These are phyloP conservation scores for Pleurotus pulmonarius DNA, from an alignment of 768 basidiomycete genomes.

Conservation along the genomic window DNA sequence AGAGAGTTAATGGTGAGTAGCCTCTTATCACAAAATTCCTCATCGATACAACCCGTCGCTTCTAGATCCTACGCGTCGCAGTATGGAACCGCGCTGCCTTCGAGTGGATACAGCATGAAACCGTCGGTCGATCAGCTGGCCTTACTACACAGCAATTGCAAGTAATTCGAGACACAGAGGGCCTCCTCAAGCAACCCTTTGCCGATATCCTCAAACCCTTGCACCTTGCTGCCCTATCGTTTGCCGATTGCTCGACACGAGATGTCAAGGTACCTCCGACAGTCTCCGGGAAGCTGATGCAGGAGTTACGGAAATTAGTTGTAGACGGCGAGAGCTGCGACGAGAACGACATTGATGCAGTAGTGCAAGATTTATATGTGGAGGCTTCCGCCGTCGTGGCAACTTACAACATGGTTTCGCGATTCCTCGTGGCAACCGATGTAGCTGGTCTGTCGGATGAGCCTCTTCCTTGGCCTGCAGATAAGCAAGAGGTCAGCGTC, in stretches of 20 bases:
- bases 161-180: constrained; percentile 45
- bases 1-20: constrained; percentile 46
- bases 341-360: constrained; percentile 20
- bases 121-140: constrained; percentile 44
- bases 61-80: constrained; percentile 46
- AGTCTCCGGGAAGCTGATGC: constrained; percentile 36
- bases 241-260: constrained; percentile 58
- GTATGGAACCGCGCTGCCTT: constrained; percentile 47
- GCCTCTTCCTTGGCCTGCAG: constrained; percentile 46
- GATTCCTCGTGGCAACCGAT: constrained; percentile 60
- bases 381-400: constrained; percentile 53
- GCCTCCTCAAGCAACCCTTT: constrained; percentile 32
- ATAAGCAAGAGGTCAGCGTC: constrained; percentile 35
- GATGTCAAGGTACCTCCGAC: constrained; percentile 38
- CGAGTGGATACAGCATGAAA: constrained; percentile 58
- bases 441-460: constrained; percentile 49
- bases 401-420: constrained; percentile 66
- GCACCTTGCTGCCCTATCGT: constrained; percentile 49
- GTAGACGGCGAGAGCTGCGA: constrained; percentile 12
- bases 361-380: constrained; percentile 43
- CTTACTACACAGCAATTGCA: constrained; percentile 52
- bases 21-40: background rate
- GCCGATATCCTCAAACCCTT: constrained; percentile 39
- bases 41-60: background rate
- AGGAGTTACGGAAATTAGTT: constrained; percentile 26